Evolutionary conservation across 1,139 yeast genomes (phyloP).

Genomic region (Yamadazyma friedrichii): DNA sequence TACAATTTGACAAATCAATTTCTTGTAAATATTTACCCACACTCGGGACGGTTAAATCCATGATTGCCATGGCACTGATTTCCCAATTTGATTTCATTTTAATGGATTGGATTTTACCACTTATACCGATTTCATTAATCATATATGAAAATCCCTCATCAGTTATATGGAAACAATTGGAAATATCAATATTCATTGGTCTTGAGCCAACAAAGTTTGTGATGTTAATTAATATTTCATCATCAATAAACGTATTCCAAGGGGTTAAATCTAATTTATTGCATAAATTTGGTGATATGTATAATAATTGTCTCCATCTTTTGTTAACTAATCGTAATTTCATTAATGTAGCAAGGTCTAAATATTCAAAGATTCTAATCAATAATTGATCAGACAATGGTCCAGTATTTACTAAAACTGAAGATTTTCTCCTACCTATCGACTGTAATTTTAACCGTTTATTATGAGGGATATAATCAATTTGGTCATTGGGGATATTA

Average conservation of each 20-base stretch:
- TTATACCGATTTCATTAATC: conserved; percentile 67
- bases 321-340: conserved; percentile 53
- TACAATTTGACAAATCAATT: conserved; percentile 67
- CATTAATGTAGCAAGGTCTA: conserved; percentile 59
- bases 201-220: conserved; percentile 71
- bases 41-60: conserved; percentile 69
- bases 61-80: conserved; percentile 74
- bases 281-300: conserved; percentile 53
- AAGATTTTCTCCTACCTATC: conserved; percentile 50
- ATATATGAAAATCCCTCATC: conserved; percentile 72
- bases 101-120: conserved; percentile 54
- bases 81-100: conserved; percentile 76
- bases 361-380: conserved; percentile 49
- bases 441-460: conserved; percentile 49
- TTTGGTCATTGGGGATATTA: conserved; percentile 14
- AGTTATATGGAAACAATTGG: conserved; percentile 74
- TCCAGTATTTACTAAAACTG: conserved; percentile 50
- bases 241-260: conserved; percentile 62
- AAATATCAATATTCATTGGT: conserved; percentile 58
- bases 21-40: conserved; percentile 59
- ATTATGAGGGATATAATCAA: conserved; percentile 49
- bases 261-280: conserved; percentile 53
- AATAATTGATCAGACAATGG: conserved; percentile 60
- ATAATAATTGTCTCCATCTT: conserved; percentile 67
- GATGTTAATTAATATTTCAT: conserved; percentile 53